Base-by-base conservation (phyloP, 352 stramenopile genomes). In the Pythium vanterpoolii region DNA sequence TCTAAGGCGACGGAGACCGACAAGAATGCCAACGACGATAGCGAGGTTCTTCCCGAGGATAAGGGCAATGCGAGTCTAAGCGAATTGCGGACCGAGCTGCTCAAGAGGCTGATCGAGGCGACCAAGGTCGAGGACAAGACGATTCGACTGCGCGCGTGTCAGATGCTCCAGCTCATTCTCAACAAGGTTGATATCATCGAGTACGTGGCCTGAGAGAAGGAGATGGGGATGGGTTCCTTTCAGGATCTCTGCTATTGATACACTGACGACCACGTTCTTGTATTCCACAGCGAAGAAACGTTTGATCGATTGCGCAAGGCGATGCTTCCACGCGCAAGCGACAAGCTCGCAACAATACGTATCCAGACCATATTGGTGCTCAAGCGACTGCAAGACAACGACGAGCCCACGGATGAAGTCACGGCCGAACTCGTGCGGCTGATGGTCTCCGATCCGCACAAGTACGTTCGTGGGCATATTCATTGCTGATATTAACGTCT, bases 401-500 rank as follows among this genome's bases (percentile, higher is more conserved):
- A 74, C 3, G 58, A 78, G 2, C 45, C 53, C 16, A 65, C 71
- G 9, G 83, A 88, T 50, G 53, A 58, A 11, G 77, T 89, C 33
- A 76, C 70, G 10, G 56, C 27, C 0, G 71, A 85, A 40, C 56
- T 93, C 9, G 62, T 79, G 36, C 82, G 71, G 13, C 69, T 90
- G 21, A 79, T 89, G 70, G 73, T 83, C 3, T 78, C 79, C 1
- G 83, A 93, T 42, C 82, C 83, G 1, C 81, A 71, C 66, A 89
- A 89, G 82, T 91, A 70, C 55, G 74, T 72, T 23, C 4, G 18
- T 26, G 8, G 39, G 14, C 16, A 24, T 3, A 26, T 16, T 48
- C 3, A 19, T 43, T 21, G 11, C 13, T 26, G 33, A 26, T 36
- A 18, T 42, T 42, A 11, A 21, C 34, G 5, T 42, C 34, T 21